Evolutionary conservation across 1,139 yeast genomes (phyloP), one percentile per base, ranked within the genome.

Genomic region (Sugiyamaella paludigena): DNA sequence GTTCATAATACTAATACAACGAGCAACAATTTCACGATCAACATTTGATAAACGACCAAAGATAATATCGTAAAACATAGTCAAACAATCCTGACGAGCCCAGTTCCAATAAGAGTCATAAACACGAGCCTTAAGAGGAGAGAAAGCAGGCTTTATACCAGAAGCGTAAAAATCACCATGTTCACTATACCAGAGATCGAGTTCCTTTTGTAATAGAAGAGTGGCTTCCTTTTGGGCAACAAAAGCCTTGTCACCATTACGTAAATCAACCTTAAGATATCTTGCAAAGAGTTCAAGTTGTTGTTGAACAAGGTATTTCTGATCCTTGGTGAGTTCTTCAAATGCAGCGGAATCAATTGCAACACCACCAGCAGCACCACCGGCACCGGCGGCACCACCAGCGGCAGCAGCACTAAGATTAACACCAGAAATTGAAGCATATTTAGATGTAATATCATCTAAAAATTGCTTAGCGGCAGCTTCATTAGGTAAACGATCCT

Each of bases 61-160:
- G 63, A 92, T 88, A 63, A 92, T 88, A 72, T 92, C 97, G 68
- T 81, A 92, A 75, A 88, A 92, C 89, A 92, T 85, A 46, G 91
- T 83, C 61, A 92, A 75, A 54, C 94, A 87, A 69, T 94, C 96
- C 75, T 92, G 98, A 73, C 97, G 87, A 40, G 98, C 97, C 98
- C 98, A 92, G 72, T 94, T 94, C 98, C 98, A 92, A 72, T 91
- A 89, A 27, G 98, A 89, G 71, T 92, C 98, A 70, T 92, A 92
- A 48, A 86, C 83, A 76, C 98, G 87, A 35, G 98, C 95, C 75
- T 92, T 92, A 73, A 86, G 79, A 55, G 94, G 78, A 37, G 96
- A 87, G 74, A 92, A 92, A 8, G 85, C 83, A 43, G 98, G 96
- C 59, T 83, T 77, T 62, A 92, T 85, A 67, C 98, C 98, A 51